Conservation (phyloP, 768 basidiomycete species). For the Rhodosporidiobolus sp. region DNA sequence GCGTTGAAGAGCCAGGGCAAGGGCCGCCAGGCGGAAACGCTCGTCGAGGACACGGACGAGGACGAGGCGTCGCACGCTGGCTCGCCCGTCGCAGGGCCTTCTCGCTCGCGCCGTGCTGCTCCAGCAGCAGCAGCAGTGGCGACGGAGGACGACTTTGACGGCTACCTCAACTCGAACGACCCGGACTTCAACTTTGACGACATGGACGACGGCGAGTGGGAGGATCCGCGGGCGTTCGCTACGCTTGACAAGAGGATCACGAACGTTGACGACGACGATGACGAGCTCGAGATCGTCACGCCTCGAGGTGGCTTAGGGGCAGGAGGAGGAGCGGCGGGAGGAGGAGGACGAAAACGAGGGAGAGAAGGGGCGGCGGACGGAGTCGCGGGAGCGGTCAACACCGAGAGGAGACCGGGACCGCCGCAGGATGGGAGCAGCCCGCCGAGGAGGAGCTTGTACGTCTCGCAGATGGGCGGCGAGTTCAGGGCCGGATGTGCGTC, state of each 20-base stretch:
- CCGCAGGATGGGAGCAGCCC: slow-evolving; percentile 25
- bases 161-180: not conserved
- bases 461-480: slow-evolving; percentile 18
- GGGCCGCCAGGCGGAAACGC: not conserved
- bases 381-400: slow-evolving; percentile 12
- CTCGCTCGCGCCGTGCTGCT: too few species aligned
- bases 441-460: slow-evolving; percentile 20
- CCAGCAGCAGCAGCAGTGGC: not conserved
- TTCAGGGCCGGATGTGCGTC: slow-evolving; percentile 23
- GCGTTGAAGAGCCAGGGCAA: not conserved
- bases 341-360: not conserved
- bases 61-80: too few species aligned
- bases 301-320: not conserved
- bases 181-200: not conserved
- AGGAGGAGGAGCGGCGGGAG: not conserved
- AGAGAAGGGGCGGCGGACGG: not conserved
- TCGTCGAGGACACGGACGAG: slow-evolving; percentile 15
- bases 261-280: not conserved
- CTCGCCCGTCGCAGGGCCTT: too few species aligned
- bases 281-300: too few species aligned
- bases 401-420: slow-evolving; percentile 8
- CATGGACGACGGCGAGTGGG: slow-evolving; percentile 1
- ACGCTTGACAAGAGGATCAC: not conserved
- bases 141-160: not conserved
- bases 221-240: not conserved